phyloP scores from a whole-genome alignment of 148 eudicot genomes.

The Camellia lanceoleosa region DNA sequence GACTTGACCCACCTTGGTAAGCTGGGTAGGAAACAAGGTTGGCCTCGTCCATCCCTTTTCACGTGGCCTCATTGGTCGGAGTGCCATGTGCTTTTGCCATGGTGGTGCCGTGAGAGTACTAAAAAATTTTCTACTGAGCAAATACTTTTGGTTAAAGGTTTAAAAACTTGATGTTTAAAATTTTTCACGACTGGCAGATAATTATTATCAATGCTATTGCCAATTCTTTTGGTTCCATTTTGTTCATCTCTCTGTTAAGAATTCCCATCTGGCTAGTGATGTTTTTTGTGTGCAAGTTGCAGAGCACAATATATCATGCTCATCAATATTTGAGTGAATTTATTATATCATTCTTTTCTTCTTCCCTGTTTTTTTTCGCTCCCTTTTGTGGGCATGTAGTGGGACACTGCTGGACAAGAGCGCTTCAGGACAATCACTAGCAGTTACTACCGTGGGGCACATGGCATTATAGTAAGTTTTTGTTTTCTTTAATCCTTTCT shows the following conservation, averaged over 20 bases:
- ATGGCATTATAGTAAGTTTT: slow-evolving; percentile 46
- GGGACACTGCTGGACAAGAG: slow-evolving; percentile 65
- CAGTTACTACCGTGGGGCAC: slow-evolving; percentile 60
- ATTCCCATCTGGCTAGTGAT: not conserved
- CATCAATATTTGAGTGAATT: not conserved
- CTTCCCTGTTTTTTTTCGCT: not conserved
- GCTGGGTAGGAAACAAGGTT: too few relatives aligned
- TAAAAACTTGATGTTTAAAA: not conserved
- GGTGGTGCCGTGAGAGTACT: too few relatives aligned
- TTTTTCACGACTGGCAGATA: not conserved
- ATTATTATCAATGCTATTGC: not conserved
- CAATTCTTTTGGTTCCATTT: not conserved
- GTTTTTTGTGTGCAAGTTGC: not conserved
- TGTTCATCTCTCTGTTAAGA: not conserved
- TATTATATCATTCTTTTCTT: not conserved
- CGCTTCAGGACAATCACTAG: slow-evolving; percentile 59
- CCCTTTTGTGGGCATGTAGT: slow-evolving; percentile 27
- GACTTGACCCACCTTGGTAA: too few relatives aligned
- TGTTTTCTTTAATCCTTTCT: not conserved
- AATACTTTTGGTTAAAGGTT: slow-evolving; percentile 5
- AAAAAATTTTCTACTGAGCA: too few relatives aligned
- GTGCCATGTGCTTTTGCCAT: too few relatives aligned
- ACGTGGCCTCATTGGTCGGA: too few relatives aligned
- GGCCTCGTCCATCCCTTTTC: too few relatives aligned
- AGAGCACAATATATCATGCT: not conserved